Conservation (phyloP, 345 rosid species). For the Eutrema yunnanense region DNA sequence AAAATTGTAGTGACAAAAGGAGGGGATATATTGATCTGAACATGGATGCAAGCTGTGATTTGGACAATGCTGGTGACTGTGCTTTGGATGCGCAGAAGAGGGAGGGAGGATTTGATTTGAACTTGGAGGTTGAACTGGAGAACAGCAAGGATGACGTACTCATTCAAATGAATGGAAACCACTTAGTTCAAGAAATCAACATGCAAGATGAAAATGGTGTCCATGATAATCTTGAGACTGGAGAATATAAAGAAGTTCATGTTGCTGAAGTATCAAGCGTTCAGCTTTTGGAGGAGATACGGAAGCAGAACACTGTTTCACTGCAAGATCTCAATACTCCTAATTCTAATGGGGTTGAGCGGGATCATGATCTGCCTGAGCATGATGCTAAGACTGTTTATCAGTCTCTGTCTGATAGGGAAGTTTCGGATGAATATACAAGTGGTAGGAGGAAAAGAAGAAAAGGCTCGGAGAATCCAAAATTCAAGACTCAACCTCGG, state of each 20-base stretch:
- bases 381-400: slow-evolving; percentile 24
- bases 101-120: slow-evolving; percentile 69
- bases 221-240: slow-evolving; percentile 25
- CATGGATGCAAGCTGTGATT: slow-evolving; percentile 55
- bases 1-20: slow-evolving; percentile 22
- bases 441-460: slow-evolving; percentile 50
- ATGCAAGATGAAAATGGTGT: slow-evolving; percentile 20
- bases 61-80: slow-evolving; percentile 35
- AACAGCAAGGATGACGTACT: slow-evolving; percentile 29
- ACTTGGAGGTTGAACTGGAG: slow-evolving; percentile 53
- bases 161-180: slow-evolving; percentile 12
- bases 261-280: slow-evolving; percentile 33
- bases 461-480: slow-evolving; percentile 31
- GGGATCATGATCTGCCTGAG: slow-evolving; percentile 28
- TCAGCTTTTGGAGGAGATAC: slow-evolving; percentile 29
- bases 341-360: slow-evolving; percentile 27
- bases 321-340: slow-evolving; percentile 7
- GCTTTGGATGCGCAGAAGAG: slow-evolving; percentile 31
- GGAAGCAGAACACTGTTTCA: slow-evolving; percentile 27
- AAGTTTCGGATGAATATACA: slow-evolving; percentile 26
- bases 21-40: slow-evolving; percentile 66
- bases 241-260: slow-evolving; percentile 39
- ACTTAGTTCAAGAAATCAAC: slow-evolving; percentile 21
- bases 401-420: slow-evolving; percentile 34
- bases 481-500: slow-evolving; percentile 34